Conservation (phyloP, 352 stramenopile genomes). For the Phytopythium kandeliae region DNA sequence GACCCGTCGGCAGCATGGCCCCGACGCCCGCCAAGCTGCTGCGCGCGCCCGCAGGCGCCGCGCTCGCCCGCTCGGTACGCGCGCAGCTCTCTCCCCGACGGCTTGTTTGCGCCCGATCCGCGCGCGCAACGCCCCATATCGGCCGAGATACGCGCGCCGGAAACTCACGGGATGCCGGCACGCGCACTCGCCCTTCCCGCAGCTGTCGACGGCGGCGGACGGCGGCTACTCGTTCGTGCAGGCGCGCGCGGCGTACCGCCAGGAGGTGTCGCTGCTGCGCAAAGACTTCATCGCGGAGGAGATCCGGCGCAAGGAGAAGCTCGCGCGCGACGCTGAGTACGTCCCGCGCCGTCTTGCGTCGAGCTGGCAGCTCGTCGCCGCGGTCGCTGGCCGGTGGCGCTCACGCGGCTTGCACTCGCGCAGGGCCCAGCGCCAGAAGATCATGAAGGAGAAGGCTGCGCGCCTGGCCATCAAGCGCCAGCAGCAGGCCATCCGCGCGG, state of each 20-base stretch:
- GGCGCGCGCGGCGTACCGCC: constrained; percentile 56
- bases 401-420: background rate
- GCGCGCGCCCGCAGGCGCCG: constrained; percentile 15
- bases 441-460: constrained; percentile 85
- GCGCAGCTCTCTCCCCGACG: background rate
- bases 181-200: too few species aligned
- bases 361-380: too few species aligned
- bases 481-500: constrained; percentile 76
- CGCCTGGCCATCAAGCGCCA: constrained; percentile 86
- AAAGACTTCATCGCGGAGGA: constrained; percentile 76
- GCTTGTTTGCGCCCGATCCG: background rate
- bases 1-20: too few species aligned
- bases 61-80: constrained; percentile 26
- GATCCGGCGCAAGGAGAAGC: constrained; percentile 63
- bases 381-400: too few species aligned
- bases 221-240: constrained; percentile 74
- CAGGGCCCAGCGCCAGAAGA: constrained; percentile 70
- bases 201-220: constrained; percentile 38
- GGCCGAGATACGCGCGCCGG: background rate
- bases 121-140: background rate
- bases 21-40: constrained; percentile 19
- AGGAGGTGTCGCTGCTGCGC: constrained; percentile 60
- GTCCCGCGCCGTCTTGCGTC: constrained; percentile 10
- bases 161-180: too few species aligned
- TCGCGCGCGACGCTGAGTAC: constrained; percentile 80